Base-by-base conservation (phyloP, 1,284 basidiomycete species). In the Trichosporon sp. region DNA sequence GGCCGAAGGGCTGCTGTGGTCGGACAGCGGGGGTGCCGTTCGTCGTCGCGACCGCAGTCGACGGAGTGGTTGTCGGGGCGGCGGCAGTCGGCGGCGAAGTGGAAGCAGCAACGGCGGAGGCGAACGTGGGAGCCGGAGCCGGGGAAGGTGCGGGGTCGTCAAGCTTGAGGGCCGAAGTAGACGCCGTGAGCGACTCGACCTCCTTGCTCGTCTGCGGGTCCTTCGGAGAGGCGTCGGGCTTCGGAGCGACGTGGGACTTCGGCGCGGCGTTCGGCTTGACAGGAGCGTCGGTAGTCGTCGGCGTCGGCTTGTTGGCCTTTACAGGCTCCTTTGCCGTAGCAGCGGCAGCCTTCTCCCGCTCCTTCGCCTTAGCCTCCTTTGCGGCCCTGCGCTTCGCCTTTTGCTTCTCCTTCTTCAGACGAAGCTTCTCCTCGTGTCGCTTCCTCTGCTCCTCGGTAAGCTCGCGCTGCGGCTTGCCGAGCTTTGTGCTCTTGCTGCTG, bases 51-150 rank as follows among this genome's bases (percentile, higher is more conserved):
- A n/a, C n/a, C n/a, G n/a, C n/a, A 40, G 68, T 56, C 56, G 63
- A 44, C 56, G 29, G 85, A 85, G 72, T 40, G 81, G 77, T 14
- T 84, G 85, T 59, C 74, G 33, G 14, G 16, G 11, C 19, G 4
- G 77, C 13, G 31, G 57, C 23, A 31, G 40, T 21, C 31, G 36
- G 11, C 10, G 21, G 32, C 13, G 31, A 57, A 9, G 21, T 36
- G 16, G 52, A 57, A 37, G 63, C 31, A 2, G 19, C 34, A 21
- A 49, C 3, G 34, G 46, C 19, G 16, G 58, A 16, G 16, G 59
- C n/a, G 27, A 37, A 34, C 13, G 54, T 31, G 59, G 59, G 19
- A 9, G 57, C 1, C n/a, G 57, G 11, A 19, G 58, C 19, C 4
- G 33, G 14, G 56, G 29, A 16, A 10, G 62, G n/a, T 21, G 34